Evolutionary conservation across 169 alveolate species (phyloP).

Genomic region (Cryptosporidium canis): DNA sequence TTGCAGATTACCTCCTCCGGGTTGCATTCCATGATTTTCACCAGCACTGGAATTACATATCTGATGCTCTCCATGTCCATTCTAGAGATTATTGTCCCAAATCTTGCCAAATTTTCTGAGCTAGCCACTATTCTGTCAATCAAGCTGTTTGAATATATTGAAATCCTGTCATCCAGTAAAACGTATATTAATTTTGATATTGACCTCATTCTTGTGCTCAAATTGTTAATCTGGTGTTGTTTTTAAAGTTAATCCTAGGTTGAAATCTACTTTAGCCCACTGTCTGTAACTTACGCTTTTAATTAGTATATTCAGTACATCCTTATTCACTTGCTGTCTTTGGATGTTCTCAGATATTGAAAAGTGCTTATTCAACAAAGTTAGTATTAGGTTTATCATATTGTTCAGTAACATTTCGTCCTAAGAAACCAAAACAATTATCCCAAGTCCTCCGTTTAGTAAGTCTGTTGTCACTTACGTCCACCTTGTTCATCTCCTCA

Average conservation of each 20-base stretch:
- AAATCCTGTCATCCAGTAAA: conserved; percentile 22
- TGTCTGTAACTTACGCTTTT: conserved; percentile 2
- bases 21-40: conserved; percentile 25
- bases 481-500: conserved; percentile 4
- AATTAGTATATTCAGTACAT: background rate
- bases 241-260: background rate
- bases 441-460: no score
- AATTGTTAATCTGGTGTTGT: background rate
- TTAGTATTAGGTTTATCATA: conserved; percentile 8
- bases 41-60: background rate
- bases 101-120: background rate
- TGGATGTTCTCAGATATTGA: conserved; percentile 34
- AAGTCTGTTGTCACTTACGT: background rate
- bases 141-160: conserved; percentile 24
- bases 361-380: conserved; percentile 37
- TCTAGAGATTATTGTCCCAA: background rate
- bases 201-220: conserved; percentile 7
- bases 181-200: conserved; percentile 6
- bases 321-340: background rate
- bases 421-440: no score
- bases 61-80: background rate
- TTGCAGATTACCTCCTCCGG: conserved; percentile 13
- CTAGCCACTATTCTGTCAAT: conserved; percentile 11
- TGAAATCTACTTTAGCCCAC: background rate
- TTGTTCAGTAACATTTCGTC: conserved; percentile 11